Percentiles rank a stretch among this genome's conserved stretches.
Conservation (phyloP, 495 filamentous ascomycete species). For the Rhypophila decipiens region DNA sequence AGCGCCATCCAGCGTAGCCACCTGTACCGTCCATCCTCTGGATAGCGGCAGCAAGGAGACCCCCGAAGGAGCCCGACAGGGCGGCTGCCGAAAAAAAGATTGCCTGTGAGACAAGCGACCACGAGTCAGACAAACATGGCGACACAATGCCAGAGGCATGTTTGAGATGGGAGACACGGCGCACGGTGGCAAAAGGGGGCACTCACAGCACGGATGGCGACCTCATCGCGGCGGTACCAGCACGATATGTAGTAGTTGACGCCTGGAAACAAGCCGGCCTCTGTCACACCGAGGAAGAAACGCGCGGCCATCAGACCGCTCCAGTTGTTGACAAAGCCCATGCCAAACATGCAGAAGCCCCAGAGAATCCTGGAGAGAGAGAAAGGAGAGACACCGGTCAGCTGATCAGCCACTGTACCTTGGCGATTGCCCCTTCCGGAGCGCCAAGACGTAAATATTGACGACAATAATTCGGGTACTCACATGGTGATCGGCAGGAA, state of each 20-base stretch:
- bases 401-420: not conserved
- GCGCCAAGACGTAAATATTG: not conserved
- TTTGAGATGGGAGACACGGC: not conserved
- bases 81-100: constrained; percentile 85
- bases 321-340: constrained; percentile 72
- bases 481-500: constrained; percentile 46
- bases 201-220: constrained; percentile 46
- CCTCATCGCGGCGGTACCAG: constrained; percentile 59
- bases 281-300: constrained; percentile 72
- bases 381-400: not conserved
- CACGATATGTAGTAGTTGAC: constrained; percentile 62
- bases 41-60: constrained; percentile 69
- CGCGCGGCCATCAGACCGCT: constrained; percentile 68
- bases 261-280: constrained; percentile 77
- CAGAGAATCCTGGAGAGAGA: constrained; percentile 32
- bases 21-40: constrained; percentile 66
- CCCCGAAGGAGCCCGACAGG: constrained; percentile 73
- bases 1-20: constrained; percentile 64
- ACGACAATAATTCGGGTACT: constrained; percentile 1
- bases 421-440: not conserved
- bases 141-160: not conserved
- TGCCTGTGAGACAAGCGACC: constrained; percentile 33
- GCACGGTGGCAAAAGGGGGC: constrained; percentile 13
- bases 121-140: constrained; percentile 1
- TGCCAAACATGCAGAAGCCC: constrained; percentile 70